phyloP scores from a whole-genome alignment of 306 rosid genomes.

The Cucurbita maxima region DNA sequence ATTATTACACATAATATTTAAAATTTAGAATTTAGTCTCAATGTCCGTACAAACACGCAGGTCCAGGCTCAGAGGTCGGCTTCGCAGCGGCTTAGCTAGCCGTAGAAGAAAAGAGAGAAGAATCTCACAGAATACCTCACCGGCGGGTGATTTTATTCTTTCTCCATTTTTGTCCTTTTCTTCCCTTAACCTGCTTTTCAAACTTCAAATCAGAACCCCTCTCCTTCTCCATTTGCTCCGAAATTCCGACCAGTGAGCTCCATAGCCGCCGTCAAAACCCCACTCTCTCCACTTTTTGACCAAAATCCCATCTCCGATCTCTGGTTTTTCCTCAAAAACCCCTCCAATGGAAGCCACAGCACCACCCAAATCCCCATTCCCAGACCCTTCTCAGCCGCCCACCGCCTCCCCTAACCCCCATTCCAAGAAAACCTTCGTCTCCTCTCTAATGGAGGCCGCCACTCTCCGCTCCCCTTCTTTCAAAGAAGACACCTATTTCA shows the following conservation, averaged over 20 bases:
- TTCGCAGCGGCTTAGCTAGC: not conserved
- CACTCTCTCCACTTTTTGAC: not conserved
- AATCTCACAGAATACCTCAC: not conserved
- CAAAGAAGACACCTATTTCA: constrained; percentile 64
- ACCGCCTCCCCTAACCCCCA: constrained; percentile 16
- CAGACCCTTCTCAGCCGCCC: not conserved
- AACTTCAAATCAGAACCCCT: constrained; percentile 25
- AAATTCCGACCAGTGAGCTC: not conserved
- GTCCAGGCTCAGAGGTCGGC: not conserved
- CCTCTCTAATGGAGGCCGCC: constrained; percentile 52
- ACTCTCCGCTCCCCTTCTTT: constrained; percentile 44
- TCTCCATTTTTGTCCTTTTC: constrained; percentile 1
- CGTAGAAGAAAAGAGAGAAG: not conserved
- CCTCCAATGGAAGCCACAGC: constrained; percentile 36
- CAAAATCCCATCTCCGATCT: constrained; percentile 17
- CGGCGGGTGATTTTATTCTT: constrained; percentile 17
- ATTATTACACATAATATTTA: too few species aligned
- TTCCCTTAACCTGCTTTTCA: not conserved
- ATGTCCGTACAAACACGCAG: not conserved
- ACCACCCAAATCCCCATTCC: constrained; percentile 19
- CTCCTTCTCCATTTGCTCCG: not conserved
- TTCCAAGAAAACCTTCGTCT: constrained; percentile 54
- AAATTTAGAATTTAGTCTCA: not conserved
- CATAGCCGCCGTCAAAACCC: not conserved
- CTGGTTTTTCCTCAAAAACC: constrained; percentile 26